Conservation (phyloP, 148 eudicot genomes). For the Selenicereus undatus region DNA sequence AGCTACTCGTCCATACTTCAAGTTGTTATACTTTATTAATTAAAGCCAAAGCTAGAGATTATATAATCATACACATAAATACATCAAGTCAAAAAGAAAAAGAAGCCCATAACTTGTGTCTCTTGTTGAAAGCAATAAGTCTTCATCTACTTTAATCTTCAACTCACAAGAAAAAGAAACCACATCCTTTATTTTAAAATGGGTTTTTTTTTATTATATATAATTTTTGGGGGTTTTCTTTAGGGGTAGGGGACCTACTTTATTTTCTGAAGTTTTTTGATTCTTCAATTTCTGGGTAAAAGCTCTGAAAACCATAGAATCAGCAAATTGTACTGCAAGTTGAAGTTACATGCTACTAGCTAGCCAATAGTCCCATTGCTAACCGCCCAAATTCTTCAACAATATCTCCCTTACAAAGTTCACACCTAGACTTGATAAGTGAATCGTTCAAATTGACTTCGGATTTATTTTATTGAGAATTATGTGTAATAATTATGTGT, state of each 20-base stretch:
- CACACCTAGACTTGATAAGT: neutral
- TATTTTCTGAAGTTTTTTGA: neutral
- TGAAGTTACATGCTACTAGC: neutral
- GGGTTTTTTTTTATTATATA: neutral
- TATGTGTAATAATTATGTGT: too few species aligned
- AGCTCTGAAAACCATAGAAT: neutral
- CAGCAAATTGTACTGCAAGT: conserved; percentile 2
- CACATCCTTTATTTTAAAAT: neutral
- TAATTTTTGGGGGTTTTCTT: neutral
- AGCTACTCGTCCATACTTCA: neutral
- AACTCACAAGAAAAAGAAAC: conserved; percentile 3
- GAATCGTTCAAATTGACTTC: too few species aligned
- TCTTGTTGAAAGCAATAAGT: neutral
- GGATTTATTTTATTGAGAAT: too few species aligned
- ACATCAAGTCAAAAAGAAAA: neutral
- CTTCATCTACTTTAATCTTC: neutral
- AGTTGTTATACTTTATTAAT: neutral
- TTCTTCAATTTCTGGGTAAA: neutral
- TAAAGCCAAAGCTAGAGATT: neutral
- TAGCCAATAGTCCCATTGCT: too few species aligned
- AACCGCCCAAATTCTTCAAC: neutral
- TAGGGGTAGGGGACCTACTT: neutral
- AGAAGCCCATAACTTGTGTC: neutral
- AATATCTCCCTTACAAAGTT: neutral
- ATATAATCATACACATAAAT: neutral